Conservation (phyloP, 2,329 filamentous ascomycete genomes). For the Aureobasidium namibiae region DNA sequence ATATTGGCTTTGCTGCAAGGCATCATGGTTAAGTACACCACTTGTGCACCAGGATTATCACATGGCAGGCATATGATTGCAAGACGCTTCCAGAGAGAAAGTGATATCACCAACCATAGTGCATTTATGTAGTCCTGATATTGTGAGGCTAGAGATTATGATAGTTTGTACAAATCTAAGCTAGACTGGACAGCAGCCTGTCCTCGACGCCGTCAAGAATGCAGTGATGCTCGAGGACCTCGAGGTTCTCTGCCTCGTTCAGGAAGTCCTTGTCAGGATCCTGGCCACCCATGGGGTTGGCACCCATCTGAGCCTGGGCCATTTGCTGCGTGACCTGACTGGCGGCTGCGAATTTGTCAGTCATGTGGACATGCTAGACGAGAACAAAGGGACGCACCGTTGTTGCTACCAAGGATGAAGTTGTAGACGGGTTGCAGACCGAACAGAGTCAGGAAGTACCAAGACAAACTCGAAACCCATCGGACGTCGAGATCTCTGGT, state of each 20-base stretch:
- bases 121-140: no score
- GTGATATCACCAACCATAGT: no score
- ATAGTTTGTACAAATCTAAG: slow-evolving; percentile 7
- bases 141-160: no score
- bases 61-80: no score
- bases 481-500: slow-evolving; percentile 93
- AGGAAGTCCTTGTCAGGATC: slow-evolving; percentile 94
- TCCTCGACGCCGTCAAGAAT: slow-evolving; percentile 84
- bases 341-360: slow-evolving; percentile 53
- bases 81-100: no score
- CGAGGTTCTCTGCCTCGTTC: slow-evolving; percentile 87
- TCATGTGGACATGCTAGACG: background rate
- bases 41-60: no score
- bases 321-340: slow-evolving; percentile 85
- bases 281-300: slow-evolving; percentile 66
- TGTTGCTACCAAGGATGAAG: slow-evolving; percentile 91
- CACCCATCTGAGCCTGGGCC: slow-evolving; percentile 55
- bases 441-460: slow-evolving; percentile 98
- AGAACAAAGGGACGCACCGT: slow-evolving; percentile 54
- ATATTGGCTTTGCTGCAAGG: slow-evolving; percentile 1
- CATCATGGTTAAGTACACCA: background rate
- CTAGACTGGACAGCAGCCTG: slow-evolving; percentile 55
- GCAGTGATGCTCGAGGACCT: slow-evolving; percentile 88
- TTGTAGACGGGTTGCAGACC: slow-evolving; percentile 95
- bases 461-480: slow-evolving; percentile 97